phyloP scores from a whole-genome alignment of 2,329 filamentous ascomycete genomes.

The Curvularia spicifera region DNA sequence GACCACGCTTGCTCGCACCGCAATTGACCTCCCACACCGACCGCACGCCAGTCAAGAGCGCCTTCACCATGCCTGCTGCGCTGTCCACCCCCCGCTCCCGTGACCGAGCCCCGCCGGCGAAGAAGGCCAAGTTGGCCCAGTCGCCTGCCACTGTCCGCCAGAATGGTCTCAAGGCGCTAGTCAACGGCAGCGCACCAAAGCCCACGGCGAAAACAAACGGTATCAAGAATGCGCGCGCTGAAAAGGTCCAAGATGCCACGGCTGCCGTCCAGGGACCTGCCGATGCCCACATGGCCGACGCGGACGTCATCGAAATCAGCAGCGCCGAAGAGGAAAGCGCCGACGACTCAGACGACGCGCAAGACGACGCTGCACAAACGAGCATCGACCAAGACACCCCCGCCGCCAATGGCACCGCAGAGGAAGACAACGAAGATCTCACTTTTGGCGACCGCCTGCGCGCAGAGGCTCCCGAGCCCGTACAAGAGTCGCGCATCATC shows the following conservation, averaged over 20 bases:
- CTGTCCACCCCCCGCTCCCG: slow-evolving; percentile 34
- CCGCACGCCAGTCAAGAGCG: not conserved
- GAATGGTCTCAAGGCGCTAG: slow-evolving; percentile 44
- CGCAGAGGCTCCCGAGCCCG: slow-evolving; percentile 58
- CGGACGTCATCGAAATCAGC: slow-evolving; percentile 56
- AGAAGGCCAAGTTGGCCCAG: slow-evolving; percentile 48
- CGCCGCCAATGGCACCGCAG: slow-evolving; percentile 29
- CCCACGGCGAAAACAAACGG: slow-evolving; percentile 61
- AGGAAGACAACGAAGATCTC: slow-evolving; percentile 60
- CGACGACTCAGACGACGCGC: slow-evolving; percentile 41
- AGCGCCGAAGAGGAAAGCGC: slow-evolving; percentile 54
- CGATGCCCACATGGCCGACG: slow-evolving; percentile 49
- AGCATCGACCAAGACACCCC: slow-evolving; percentile 39
- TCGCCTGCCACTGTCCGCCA: slow-evolving; percentile 28
- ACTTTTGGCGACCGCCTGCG: slow-evolving; percentile 88
- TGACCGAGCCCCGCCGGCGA: slow-evolving; percentile 45
- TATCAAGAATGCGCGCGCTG: slow-evolving; percentile 57
- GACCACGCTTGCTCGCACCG: slow-evolving; percentile 2
- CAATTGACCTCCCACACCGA: not conserved
- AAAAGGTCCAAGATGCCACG: slow-evolving; percentile 64
- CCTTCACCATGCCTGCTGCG: slow-evolving; percentile 41
- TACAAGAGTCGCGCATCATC: slow-evolving; percentile 59
- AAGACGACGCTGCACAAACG: slow-evolving; percentile 20
- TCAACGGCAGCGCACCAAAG: slow-evolving; percentile 41
- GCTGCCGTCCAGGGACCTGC: slow-evolving; percentile 60